Base-by-base conservation (phyloP, 345 rosid species). In the Bruguiera parviflora region DNA sequence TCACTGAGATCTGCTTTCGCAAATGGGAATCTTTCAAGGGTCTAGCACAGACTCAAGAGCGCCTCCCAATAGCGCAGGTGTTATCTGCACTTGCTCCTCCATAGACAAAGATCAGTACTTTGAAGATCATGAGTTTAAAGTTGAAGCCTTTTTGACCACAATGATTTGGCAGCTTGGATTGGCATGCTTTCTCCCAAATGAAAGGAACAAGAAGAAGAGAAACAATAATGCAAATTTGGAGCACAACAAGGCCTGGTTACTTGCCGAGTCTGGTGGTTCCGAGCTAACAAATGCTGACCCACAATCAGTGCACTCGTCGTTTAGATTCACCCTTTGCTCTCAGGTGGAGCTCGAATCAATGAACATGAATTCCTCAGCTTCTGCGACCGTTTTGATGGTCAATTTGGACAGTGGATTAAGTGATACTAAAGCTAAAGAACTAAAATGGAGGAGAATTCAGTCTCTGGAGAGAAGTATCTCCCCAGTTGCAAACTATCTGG, bases 241-340 rank as follows among this genome's bases (percentile, higher is more conserved):
- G 78, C 87, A 89, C 69, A 89, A 91, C 88, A 87, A 88, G 86
- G 92, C 95, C 8, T 91, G 95, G 96, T 60, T 91, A 79, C 68
- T 94, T 63, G 89, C 88, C 10, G 96, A 91, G 71, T 84, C 95
- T 16, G 90, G 88, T 35, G 84, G 93, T 53, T 85, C 89, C 16
- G 88, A 84, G 78, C 61, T 91, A 61, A 73, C 78, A 13, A 87
- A 80, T 66, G 77, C 82, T 56, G 98, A 91, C 37, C 90, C 92
- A 33, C 94, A 89, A 55, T 91, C 97, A 2, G 95, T 87, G 7
- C 93, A 89, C 74, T 94, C 98, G 32, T 94, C 98, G 49, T 94
- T 94, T 84, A 84, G 97, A 85, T 94, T 89, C 79, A 91, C 85
- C 71, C 74, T 94, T 61, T 94, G 96, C 82, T 85, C 97, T 28